Base-by-base conservation (phyloP, 352 stramenopile genomes). In the Saprolegnia parasitica region DNA sequence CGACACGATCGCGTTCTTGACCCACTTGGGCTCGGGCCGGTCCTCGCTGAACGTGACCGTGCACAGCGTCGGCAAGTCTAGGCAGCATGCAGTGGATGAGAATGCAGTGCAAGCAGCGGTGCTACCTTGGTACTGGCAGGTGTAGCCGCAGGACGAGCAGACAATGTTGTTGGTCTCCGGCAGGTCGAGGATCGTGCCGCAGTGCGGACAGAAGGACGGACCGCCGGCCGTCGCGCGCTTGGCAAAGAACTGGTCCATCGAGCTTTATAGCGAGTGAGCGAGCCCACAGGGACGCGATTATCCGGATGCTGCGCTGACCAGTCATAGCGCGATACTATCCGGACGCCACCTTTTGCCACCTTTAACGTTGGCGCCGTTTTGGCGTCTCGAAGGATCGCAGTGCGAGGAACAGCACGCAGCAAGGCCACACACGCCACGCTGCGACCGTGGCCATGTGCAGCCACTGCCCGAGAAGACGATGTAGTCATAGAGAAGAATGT, bases 101-200 rank as follows among this genome's bases (percentile, higher is more conserved):
- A 70, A 16, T 47, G 23, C 32, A 10, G 23, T 67, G 37, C 16
- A 26, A 70, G n/a, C n/a, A n/a, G 8, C 23, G 35, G 23, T 50
- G 10, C 6, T 71, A 95, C 87, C 86, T 77, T 93, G 74, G 74
- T 93, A 95, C 70, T 81, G 77, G 68, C 88, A 96, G 26, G 80
- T 83, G 78, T 89, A 95, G 64, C 87, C 83, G 76, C 88, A 96
- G 15, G 83, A 77, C 13, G 81, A 90, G 76, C 88, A 96, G 47
- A 91, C 86, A 47, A 96, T 93, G 72, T 83, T 89, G 77, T 94
- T 92, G 32, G 80, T 94, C 65, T 93, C 86, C 15, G 86, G 87
- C 57, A 93, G 83, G 73, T 95, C 85, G 45, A 96, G 74, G 73
- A 96, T 95, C 40, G 81, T 91, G 71, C 87, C 87, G 75, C 88